Evolutionary conservation across 306 rosid genomes (phyloP).

Genomic region (Coriaria nepalensis): DNA sequence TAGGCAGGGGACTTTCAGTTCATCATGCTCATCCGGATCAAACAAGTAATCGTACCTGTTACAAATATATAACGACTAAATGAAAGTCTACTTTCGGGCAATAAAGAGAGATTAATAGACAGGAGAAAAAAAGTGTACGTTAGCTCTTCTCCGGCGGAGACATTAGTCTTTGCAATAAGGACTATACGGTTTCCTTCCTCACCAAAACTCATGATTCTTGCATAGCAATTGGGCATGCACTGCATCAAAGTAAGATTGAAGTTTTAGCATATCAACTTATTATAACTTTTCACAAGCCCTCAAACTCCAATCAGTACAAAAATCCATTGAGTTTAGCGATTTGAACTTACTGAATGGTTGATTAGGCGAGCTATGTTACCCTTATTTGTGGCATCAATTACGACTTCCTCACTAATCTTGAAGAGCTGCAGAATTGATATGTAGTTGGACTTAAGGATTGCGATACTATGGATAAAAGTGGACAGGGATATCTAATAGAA

Average conservation of each 20-base stretch:
- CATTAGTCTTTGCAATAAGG: constrained; percentile 70
- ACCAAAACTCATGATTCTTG: constrained; percentile 76
- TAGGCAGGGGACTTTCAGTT: constrained; percentile 78
- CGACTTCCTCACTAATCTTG: constrained; percentile 93
- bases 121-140: constrained; percentile 35
- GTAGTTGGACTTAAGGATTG: constrained; percentile 10
- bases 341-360: constrained; percentile 76
- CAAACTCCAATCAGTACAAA: too few species aligned
- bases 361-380: constrained; percentile 93
- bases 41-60: constrained; percentile 89
- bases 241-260: constrained; percentile 25
- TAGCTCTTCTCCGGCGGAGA: constrained; percentile 82
- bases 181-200: constrained; percentile 70
- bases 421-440: constrained; percentile 55
- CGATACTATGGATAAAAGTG: not conserved
- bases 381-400: constrained; percentile 65
- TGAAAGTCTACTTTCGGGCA: too few species aligned
- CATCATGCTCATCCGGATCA: constrained; percentile 80
- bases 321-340: too few species aligned
- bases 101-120: not conserved
- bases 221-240: constrained; percentile 97
- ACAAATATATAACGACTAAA: not conserved
- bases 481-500: not conserved
- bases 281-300: too few species aligned
- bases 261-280: not conserved